phyloP scores from a whole-genome alignment of 2,329 filamentous ascomycete species.

The Dryadomyces sulphureus region DNA sequence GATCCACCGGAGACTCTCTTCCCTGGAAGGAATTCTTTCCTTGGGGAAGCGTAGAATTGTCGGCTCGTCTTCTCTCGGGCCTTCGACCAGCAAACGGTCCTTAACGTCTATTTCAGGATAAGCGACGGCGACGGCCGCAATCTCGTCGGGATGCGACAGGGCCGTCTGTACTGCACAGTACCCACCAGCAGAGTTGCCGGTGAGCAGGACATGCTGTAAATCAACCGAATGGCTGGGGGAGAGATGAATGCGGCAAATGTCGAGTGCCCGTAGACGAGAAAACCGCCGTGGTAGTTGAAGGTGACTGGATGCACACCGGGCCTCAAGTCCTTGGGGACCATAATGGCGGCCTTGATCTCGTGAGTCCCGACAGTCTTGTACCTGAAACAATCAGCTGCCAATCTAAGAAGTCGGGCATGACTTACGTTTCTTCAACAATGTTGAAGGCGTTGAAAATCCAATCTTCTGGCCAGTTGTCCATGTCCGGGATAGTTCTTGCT shows the following conservation, averaged over 20 bases:
- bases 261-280: not conserved
- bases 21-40: not conserved
- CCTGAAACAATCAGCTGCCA: not conserved
- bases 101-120: not conserved
- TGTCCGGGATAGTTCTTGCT: too few species aligned
- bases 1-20: not conserved
- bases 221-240: not conserved
- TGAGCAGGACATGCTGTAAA: not conserved
- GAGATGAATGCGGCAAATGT: not conserved
- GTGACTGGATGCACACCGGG: not conserved
- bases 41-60: not conserved
- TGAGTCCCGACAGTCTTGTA: not conserved
- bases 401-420: not conserved
- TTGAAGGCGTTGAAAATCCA: not conserved
- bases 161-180: not conserved
- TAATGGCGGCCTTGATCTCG: not conserved
- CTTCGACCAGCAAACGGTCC: not conserved
- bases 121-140: not conserved
- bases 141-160: not conserved
- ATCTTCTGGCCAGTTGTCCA: not conserved
- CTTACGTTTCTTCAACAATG: not conserved
- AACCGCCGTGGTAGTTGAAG: not conserved
- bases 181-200: not conserved
- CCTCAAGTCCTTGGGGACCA: not conserved
- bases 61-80: not conserved